Evolutionary conservation across 306 rosid species (phyloP), one percentile per base, ranked within the genome.

Genomic region (Corylus americana): DNA sequence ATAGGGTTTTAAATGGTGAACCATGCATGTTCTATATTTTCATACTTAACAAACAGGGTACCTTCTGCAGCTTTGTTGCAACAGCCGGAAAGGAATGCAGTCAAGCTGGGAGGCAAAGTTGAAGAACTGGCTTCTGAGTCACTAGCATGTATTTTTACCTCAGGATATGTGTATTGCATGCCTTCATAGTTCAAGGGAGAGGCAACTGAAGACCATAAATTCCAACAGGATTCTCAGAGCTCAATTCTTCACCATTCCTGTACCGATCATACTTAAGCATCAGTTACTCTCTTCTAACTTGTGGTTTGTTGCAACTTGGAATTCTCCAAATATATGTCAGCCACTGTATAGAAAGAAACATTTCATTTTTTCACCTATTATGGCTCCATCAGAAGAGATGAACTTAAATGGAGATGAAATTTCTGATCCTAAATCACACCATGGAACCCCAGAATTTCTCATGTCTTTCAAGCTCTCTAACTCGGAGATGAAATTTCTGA

Each of bases 101-200:
- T 66, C 63, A 83, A 35, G 75, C 81, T 77, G 73, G 79, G 74
- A 77, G 74, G 79, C 55, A 84, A 76, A 18, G 29, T 13, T 4
- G 25, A 50, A 8, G 61, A 74, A 78, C 69, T 70, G 81, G 62
- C 50, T 80, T 54, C 57, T 66, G 57, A 61, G 73, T 44, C 67
- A 22, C 54, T 31, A 68, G 45, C 74, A 61, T 8, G 74, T 22
- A 2, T 54, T 71, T 63, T 58, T 42, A 59, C 42, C 10, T 63
- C 75, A 77, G 74, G 71, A 77, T 66, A 58, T 25, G 83, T 67
- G 44, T 6, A 54, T 55, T 74, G 53, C 55, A 50, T 63, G 74
- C 71, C 74, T 77, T 75, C 62, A 71, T 42, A 37, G 74, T 74
- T 63, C 78, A 70, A 74, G 77, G 55, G 61, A 73, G 82, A 44